These are phyloP conservation scores for Acanthamoeba triangularis DNA, from an alignment of 208 protist species.

Conservation along the genomic window DNA sequence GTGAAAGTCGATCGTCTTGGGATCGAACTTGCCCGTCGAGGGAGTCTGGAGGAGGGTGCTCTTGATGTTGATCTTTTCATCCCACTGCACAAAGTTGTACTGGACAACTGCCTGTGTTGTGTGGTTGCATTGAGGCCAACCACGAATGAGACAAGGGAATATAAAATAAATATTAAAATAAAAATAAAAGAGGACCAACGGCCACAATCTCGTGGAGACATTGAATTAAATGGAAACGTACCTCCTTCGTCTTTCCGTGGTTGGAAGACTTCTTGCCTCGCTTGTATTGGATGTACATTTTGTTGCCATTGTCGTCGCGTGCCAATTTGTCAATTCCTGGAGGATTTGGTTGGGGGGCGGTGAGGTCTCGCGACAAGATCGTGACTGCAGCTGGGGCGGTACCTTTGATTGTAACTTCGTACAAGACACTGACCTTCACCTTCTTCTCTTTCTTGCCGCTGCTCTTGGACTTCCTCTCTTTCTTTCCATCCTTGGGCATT, in stretches of 20 bases:
- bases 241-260: constrained; percentile 51
- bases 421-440: constrained; percentile 21
- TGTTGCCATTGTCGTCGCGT: constrained; percentile 23
- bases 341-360: neutral
- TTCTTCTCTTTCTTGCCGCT: constrained; percentile 34
- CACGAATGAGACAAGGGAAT: too few relatives aligned
- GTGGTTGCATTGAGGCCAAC: too few relatives aligned
- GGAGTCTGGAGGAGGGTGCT: constrained; percentile 40
- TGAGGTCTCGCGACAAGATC: neutral
- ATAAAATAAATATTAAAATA: neutral
- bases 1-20: constrained; percentile 52
- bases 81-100: constrained; percentile 63
- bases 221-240: neutral
- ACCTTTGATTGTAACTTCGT: constrained; percentile 33
- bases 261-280: constrained; percentile 42
- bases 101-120: neutral
- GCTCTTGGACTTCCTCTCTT: neutral
- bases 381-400: neutral
- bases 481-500: constrained; percentile 2
- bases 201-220: neutral
- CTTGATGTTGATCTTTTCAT: constrained; percentile 20
- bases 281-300: constrained; percentile 29
- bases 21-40: neutral
- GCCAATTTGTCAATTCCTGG: constrained; percentile 8
- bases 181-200: neutral